Evolutionary conservation across 768 basidiomycete genomes (phyloP).

Genomic region (Mycena venus): DNA sequence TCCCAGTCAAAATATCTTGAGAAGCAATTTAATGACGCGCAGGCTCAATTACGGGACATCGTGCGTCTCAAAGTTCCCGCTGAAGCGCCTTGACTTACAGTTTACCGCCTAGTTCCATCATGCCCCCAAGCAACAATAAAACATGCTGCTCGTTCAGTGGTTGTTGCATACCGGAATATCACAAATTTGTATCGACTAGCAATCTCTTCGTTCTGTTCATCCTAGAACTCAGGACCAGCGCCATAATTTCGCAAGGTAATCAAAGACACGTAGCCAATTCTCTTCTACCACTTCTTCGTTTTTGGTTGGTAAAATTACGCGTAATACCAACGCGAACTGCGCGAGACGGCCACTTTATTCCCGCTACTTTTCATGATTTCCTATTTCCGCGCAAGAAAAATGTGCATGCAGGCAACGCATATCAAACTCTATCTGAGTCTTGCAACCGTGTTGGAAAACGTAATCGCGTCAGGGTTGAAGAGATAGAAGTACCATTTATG

Average conservation of each 20-base stretch:
- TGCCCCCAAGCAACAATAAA: slow-evolving; percentile 56
- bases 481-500: not conserved
- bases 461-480: not conserved
- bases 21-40: slow-evolving; percentile 93
- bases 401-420: too few relatives aligned
- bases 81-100: not conserved
- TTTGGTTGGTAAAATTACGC: too few relatives aligned
- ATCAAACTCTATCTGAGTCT: too few relatives aligned
- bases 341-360: too few relatives aligned
- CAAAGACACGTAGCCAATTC: too few relatives aligned
- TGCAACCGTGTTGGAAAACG: not conserved
- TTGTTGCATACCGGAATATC: not conserved
- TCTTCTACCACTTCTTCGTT: too few relatives aligned
- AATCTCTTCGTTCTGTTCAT: not conserved
- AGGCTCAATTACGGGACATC: slow-evolving; percentile 87
- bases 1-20: slow-evolving; percentile 89
- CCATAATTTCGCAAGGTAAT: too few relatives aligned
- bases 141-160: too few relatives aligned
- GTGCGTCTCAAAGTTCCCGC: slow-evolving; percentile 56
- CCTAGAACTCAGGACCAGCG: too few relatives aligned
- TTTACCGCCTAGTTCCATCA: slow-evolving; percentile 67
- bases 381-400: too few relatives aligned
- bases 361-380: too few relatives aligned
- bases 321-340: too few relatives aligned
- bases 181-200: slow-evolving; percentile 29